These are phyloP conservation scores for Hexamita inflata DNA, from an alignment of 208 protist species.

Conservation along the genomic window DNA sequence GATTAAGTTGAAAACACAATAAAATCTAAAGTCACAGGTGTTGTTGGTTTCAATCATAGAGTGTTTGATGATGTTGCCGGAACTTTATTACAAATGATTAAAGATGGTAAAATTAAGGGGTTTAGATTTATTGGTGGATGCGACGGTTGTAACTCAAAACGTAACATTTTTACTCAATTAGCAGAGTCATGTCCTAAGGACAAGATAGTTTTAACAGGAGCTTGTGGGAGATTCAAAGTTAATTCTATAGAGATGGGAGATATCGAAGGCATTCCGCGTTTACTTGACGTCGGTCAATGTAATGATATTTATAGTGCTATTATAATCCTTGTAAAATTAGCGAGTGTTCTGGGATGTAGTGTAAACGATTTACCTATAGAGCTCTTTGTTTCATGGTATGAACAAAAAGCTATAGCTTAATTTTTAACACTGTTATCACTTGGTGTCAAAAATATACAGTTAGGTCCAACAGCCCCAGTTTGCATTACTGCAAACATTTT, in stretches of 20 bases:
- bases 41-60: constrained; percentile 40
- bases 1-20: constrained; percentile 17
- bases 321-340: constrained; percentile 51
- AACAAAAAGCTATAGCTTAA: constrained; percentile 65
- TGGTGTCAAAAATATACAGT: constrained; percentile 55
- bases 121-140: constrained; percentile 64
- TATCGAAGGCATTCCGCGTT: constrained; percentile 53
- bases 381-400: constrained; percentile 62
- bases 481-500: constrained; percentile 53
- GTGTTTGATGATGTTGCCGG: constrained; percentile 32
- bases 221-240: constrained; percentile 54
- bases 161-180: constrained; percentile 57
- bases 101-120: constrained; percentile 53
- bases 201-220: constrained; percentile 57
- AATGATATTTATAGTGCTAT: constrained; percentile 63
- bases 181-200: constrained; percentile 39
- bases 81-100: constrained; percentile 53
- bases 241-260: constrained; percentile 33
- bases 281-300: constrained; percentile 67
- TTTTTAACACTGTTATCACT: constrained; percentile 57
- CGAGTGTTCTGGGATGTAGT: constrained; percentile 39
- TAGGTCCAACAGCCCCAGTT: constrained; percentile 58
- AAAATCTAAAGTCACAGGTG: neutral
- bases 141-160: constrained; percentile 54
- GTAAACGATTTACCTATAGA: constrained; percentile 52